phyloP scores from a whole-genome alignment of 495 filamentous ascomycete species.

The Podospora bellae-mahoneyi region DNA sequence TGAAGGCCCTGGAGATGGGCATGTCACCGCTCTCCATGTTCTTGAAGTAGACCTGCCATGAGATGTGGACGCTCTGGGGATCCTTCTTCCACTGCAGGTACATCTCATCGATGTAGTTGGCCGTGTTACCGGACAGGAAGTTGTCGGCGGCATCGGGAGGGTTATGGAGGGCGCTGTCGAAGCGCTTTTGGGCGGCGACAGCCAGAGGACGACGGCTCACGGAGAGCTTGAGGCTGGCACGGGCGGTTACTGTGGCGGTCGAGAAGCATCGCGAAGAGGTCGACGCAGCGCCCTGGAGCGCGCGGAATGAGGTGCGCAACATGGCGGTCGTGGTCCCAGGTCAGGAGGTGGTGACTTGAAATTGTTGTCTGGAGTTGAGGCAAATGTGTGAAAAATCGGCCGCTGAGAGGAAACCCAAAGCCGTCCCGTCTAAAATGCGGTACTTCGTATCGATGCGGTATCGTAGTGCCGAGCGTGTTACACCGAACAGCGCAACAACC shows the following conservation, averaged over 20 bases:
- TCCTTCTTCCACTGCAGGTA: slow-evolving; percentile 96
- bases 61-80: slow-evolving; percentile 89
- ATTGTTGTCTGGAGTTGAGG: slow-evolving; percentile 16
- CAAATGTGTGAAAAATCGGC: slow-evolving; percentile 22
- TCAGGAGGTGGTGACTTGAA: slow-evolving; percentile 8
- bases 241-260: slow-evolving; percentile 41
- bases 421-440: slow-evolving; percentile 14
- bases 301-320: slow-evolving; percentile 41
- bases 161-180: slow-evolving; percentile 43
- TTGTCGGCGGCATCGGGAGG: slow-evolving; percentile 80
- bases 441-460: slow-evolving; percentile 8
- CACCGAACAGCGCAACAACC: slow-evolving; percentile 11
- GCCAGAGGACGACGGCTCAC: slow-evolving; percentile 51
- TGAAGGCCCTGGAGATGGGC: slow-evolving; percentile 95
- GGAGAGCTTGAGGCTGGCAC: slow-evolving; percentile 31
- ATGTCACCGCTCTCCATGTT: slow-evolving; percentile 99
- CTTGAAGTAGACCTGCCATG: slow-evolving; percentile 98
- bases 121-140: slow-evolving; percentile 90
- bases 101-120: slow-evolving; percentile 99
- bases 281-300: slow-evolving; percentile 30
- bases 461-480: neutral
- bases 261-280: slow-evolving; percentile 37
- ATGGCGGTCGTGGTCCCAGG: slow-evolving; percentile 30
- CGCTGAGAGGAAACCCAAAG: slow-evolving; percentile 15
- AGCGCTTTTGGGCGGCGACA: slow-evolving; percentile 45